Conservation (phyloP, 2,329 filamentous ascomycete species). For the Trichophyton simii region DNA sequence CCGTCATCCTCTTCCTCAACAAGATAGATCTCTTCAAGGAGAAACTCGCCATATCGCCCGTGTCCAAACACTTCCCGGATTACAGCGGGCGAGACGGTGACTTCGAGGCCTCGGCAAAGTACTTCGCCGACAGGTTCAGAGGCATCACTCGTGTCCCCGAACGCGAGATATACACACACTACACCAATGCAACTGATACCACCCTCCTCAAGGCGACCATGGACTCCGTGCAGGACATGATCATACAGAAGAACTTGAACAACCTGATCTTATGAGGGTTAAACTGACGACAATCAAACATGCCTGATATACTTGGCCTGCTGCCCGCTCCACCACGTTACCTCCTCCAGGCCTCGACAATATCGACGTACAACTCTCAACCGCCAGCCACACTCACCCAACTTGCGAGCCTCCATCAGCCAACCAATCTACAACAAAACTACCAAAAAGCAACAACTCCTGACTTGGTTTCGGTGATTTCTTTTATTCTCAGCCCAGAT, state of each 20-base stretch:
- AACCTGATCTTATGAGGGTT: constrained; percentile 56
- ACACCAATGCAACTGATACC: constrained; percentile 51
- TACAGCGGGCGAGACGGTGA: constrained; percentile 60
- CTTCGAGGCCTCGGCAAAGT: constrained; percentile 63
- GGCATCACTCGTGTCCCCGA: constrained; percentile 54
- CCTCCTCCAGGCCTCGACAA: not conserved
- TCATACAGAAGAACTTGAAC: constrained; percentile 71
- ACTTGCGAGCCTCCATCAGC: not conserved
- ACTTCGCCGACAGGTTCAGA: constrained; percentile 70
- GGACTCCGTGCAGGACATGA: constrained; percentile 77
- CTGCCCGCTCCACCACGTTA: not conserved
- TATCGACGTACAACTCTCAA: not conserved
- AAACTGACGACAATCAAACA: constrained; percentile 3
- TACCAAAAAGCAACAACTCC: too few relatives aligned
- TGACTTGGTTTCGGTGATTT: not conserved
- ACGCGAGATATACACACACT: constrained; percentile 47
- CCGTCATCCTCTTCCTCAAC: constrained; percentile 74
- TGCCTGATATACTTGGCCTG: not conserved
- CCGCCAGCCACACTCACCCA: not conserved
- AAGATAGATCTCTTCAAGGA: constrained; percentile 78
- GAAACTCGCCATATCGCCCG: constrained; percentile 58
- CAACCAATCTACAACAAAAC: not conserved
- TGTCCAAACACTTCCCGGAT: constrained; percentile 65
- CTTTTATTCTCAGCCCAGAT: not conserved
- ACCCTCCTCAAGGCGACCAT: constrained; percentile 77